Conservation (phyloP, 106 monocot species). For the Dioscorea alata region DNA sequence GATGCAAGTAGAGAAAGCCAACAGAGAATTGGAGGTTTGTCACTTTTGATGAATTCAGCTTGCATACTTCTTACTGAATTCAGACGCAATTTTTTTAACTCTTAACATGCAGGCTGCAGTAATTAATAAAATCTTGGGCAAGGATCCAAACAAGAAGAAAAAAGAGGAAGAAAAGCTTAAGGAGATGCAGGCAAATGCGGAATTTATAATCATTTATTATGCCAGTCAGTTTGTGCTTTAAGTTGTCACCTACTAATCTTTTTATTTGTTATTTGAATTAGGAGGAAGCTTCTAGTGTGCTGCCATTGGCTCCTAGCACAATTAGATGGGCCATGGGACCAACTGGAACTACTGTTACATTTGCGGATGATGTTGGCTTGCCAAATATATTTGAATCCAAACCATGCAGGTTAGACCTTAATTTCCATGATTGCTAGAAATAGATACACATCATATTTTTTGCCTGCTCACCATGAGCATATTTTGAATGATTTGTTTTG, state of each 20-base stretch:
- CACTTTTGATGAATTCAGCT: no score
- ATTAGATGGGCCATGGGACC: slow-evolving; percentile 68
- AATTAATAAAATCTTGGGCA: slow-evolving; percentile 89
- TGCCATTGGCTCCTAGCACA: slow-evolving; percentile 26
- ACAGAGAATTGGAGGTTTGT: slow-evolving; percentile 69
- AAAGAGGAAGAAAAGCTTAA: slow-evolving; percentile 41
- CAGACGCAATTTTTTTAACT: background rate
- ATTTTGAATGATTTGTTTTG: no score
- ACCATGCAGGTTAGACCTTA: slow-evolving; percentile 42
- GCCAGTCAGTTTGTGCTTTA: background rate
- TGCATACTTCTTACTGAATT: no score
- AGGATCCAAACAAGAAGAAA: slow-evolving; percentile 75
- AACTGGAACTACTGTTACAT: slow-evolving; percentile 55
- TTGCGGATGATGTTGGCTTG: slow-evolving; percentile 48
- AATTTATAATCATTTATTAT: slow-evolving; percentile 1
- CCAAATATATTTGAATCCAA: slow-evolving; percentile 52
- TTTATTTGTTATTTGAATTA: slow-evolving; percentile 10
- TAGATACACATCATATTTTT: no score
- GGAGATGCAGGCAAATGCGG: slow-evolving; percentile 37
- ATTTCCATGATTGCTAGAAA: no score
- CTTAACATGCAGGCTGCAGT: slow-evolving; percentile 67
- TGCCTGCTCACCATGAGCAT: no score
- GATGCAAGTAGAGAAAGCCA: slow-evolving; percentile 91
- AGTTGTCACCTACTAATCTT: slow-evolving; percentile 3
- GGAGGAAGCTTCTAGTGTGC: slow-evolving; percentile 54